These are phyloP conservation scores for Cyberlindnera subsufficiens DNA, from an alignment of 805 yeast species.

Conservation along the genomic window DNA sequence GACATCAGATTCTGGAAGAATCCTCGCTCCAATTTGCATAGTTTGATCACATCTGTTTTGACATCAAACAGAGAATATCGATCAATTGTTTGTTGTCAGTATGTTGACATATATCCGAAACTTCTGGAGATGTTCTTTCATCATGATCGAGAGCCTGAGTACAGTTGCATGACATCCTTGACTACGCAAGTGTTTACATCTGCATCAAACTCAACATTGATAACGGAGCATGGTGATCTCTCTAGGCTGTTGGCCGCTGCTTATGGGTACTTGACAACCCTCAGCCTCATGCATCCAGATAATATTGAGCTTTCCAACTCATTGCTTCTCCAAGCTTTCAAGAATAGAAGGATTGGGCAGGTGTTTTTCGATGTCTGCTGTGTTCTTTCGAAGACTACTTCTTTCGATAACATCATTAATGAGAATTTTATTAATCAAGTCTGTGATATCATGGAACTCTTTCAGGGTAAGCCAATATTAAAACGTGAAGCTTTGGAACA, in stretches of 20 bases:
- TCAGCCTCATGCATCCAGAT: slow-evolving; percentile 40
- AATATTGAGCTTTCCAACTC: slow-evolving; percentile 28
- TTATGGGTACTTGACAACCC: slow-evolving; percentile 55
- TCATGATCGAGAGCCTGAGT: slow-evolving; percentile 75
- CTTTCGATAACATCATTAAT: slow-evolving; percentile 39
- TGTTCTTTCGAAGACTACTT: slow-evolving; percentile 62
- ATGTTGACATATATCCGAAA: slow-evolving; percentile 76
- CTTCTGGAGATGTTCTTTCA: slow-evolving; percentile 63
- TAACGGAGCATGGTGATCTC: slow-evolving; percentile 59
- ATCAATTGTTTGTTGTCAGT: slow-evolving; percentile 62
- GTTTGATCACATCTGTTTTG: slow-evolving; percentile 56
- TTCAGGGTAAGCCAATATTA: slow-evolving; percentile 74
- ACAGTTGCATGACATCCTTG: slow-evolving; percentile 60
- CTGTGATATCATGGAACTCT: slow-evolving; percentile 58
- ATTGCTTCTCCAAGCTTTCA: slow-evolving; percentile 29
- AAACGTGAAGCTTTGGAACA: slow-evolving; percentile 73
- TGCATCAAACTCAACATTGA: slow-evolving; percentile 61
- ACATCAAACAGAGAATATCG: slow-evolving; percentile 56
- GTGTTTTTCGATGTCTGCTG: slow-evolving; percentile 76
- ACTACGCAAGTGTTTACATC: slow-evolving; percentile 81
- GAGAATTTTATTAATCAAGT: slow-evolving; percentile 48
- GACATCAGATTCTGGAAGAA: slow-evolving; percentile 72
- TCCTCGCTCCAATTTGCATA: slow-evolving; percentile 52
- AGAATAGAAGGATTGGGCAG: slow-evolving; percentile 73
- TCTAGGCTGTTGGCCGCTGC: slow-evolving; percentile 56